Evolutionary conservation across 2,329 filamentous ascomycete genomes (phyloP).

Genomic region (Pseudogymnoascus sp.): DNA sequence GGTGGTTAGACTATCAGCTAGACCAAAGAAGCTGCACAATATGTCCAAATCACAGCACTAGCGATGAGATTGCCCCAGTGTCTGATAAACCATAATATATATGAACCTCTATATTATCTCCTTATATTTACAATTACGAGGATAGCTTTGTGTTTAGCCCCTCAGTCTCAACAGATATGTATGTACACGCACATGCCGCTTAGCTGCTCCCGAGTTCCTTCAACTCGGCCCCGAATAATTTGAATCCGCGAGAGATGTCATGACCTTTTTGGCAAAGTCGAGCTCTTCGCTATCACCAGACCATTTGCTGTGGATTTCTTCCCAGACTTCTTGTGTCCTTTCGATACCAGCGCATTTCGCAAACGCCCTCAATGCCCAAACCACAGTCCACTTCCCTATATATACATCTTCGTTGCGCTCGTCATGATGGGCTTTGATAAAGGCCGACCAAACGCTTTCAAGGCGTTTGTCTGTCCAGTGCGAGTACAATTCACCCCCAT

Average conservation of each 20-base stretch:
- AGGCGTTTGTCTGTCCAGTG: constrained; percentile 68
- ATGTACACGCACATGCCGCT: not conserved
- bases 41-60: not conserved
- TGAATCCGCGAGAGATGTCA: constrained; percentile 18
- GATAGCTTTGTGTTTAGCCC: not conserved
- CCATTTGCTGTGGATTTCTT: constrained; percentile 26
- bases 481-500: constrained; percentile 58
- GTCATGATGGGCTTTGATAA: constrained; percentile 47
- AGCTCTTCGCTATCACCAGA: constrained; percentile 23
- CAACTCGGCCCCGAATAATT: not conserved
- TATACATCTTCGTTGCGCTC: constrained; percentile 35
- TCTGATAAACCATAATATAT: not conserved
- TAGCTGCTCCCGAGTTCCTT: not conserved
- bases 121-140: not conserved
- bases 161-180: not conserved
- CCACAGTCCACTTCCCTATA: constrained; percentile 52
- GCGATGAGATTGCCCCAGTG: not conserved
- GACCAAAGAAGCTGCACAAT: not conserved
- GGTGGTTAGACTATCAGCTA: constrained; percentile 34
- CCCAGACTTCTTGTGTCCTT: constrained; percentile 24
- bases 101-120: not conserved
- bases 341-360: constrained; percentile 33
- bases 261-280: constrained; percentile 21
- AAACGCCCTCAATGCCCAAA: constrained; percentile 56
- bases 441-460: constrained; percentile 56